Base-by-base conservation (phyloP, 2,329 filamentous ascomycete species). In the Ilyonectria robusta region DNA sequence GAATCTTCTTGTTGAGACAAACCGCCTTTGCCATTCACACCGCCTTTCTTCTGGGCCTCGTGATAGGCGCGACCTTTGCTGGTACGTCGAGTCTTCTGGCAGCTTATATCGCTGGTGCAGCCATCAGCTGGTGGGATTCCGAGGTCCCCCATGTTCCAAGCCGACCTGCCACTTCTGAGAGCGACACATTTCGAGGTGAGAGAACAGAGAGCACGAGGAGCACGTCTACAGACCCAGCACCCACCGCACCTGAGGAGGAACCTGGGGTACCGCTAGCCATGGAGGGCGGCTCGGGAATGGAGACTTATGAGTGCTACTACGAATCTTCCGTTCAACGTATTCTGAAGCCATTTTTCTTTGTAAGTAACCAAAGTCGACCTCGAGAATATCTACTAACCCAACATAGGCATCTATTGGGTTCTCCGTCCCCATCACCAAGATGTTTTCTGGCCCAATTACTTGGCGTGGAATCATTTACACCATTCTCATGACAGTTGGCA, bases 381-480 rank as follows among this genome's bases (percentile, higher is more conserved):
- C 31, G 1, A 1, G 1, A 0, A 7, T 19, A 29, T 48, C 66
- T 23, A 2, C 48, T 72, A 37, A 63, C 42, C 3, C 0, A 0
- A 2, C 0, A 37, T n/a, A 85, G 84, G 84, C 87, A 1, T 89
- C 87, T 0, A 92, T 95, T 40, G 93, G 93, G 0, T 95, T 95
- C 75, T 91, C 93, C 0, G 92, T 96, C 1, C 93, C 93, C 0
- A 91, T 95, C 33, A 88, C 86, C 0, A 81, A 88, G 6, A 89
- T 96, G 84, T 95, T 94, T 72, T 77, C 78, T 0, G 87, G 87
- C 0, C 74, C 81, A 0, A 84, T 93, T 0, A 80, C 94, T 2
- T 96, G 92, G 93, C 88, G 89, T 13, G 93, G 93, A 0, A 68
- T 94, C 0, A 85, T 94, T 1, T 96, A 95, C 73, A 85, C 91